Conservation (phyloP, 805 yeast genomes). For the Wickerhamiella siamensis region DNA sequence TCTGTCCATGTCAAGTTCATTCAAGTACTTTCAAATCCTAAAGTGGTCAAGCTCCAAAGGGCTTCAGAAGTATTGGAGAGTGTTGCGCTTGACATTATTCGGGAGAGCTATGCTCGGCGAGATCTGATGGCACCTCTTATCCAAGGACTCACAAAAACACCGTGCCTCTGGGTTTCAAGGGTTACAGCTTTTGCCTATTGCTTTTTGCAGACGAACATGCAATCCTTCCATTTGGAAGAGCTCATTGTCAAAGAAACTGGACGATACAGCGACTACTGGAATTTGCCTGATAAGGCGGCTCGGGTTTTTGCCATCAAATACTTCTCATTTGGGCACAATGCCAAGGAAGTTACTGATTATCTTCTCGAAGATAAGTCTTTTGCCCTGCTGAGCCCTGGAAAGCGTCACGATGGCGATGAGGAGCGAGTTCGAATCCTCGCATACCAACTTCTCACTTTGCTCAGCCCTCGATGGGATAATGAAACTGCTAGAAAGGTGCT, state of each 20-base stretch:
- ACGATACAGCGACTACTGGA: conserved; percentile 38
- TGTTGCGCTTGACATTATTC: conserved; percentile 18
- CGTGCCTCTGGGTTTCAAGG: conserved; percentile 34
- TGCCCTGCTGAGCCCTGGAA: conserved; percentile 35
- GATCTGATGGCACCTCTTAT: conserved; percentile 51
- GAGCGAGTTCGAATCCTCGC: conserved; percentile 51
- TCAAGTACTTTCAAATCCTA: conserved; percentile 29
- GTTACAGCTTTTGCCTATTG: conserved; percentile 34
- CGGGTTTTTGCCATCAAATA: conserved; percentile 38
- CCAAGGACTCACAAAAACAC: conserved; percentile 23
- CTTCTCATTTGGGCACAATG: conserved; percentile 20
- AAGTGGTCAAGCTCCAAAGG: conserved; percentile 24
- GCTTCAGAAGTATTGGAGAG: conserved; percentile 22
- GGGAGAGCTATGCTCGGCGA: conserved; percentile 40
- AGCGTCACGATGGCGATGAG: conserved; percentile 53
- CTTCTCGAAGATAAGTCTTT: conserved; percentile 28
- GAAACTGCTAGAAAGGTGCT: conserved; percentile 21
- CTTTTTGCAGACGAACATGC: conserved; percentile 39
- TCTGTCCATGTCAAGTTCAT: conserved; percentile 46
- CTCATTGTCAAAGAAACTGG: conserved; percentile 31
- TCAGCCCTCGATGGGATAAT: conserved; percentile 24
- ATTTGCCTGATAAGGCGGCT: conserved; percentile 41
- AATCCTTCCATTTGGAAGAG: conserved; percentile 45
- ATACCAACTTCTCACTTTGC: conserved; percentile 36
- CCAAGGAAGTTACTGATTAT: conserved; percentile 14